phyloP scores from a whole-genome alignment of 1,284 basidiomycete genomes.

The Anthracocystis setariae region DNA sequence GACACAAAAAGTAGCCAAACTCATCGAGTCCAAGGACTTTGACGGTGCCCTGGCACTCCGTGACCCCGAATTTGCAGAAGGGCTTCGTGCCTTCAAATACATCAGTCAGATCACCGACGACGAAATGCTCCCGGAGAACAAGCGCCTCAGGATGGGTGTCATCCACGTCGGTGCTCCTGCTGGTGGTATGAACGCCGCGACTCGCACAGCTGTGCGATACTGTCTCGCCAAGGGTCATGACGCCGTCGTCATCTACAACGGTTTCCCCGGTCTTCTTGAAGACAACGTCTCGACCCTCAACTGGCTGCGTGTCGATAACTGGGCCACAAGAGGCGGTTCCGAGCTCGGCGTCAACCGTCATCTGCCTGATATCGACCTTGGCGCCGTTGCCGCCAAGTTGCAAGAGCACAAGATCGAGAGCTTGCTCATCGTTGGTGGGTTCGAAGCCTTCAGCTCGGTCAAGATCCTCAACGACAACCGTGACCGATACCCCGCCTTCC shows the following conservation, averaged over 20 bases:
- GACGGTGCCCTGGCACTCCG: slow-evolving; percentile 85
- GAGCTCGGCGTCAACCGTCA: slow-evolving; percentile 96
- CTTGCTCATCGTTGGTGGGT: slow-evolving; percentile 91
- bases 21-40: slow-evolving; percentile 86
- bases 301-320: slow-evolving; percentile 97
- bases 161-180: slow-evolving; percentile 97
- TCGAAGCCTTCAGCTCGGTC: slow-evolving; percentile 88
- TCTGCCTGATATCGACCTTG: slow-evolving; percentile 85
- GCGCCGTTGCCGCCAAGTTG: slow-evolving; percentile 83
- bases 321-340: slow-evolving; percentile 96
- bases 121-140: slow-evolving; percentile 73
- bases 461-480: slow-evolving; percentile 82
- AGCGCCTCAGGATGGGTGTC: slow-evolving; percentile 81
- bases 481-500: slow-evolving; percentile 85
- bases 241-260: slow-evolving; percentile 90
- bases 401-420: slow-evolving; percentile 85
- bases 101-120: slow-evolving; percentile 71
- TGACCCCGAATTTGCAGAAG: slow-evolving; percentile 90
- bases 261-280: slow-evolving; percentile 91
- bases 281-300: slow-evolving; percentile 85
- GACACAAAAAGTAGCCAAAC: slow-evolving; percentile 85
- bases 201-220: slow-evolving; percentile 90
- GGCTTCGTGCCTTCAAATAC: slow-evolving; percentile 80
- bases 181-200: slow-evolving; percentile 98
- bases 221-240: slow-evolving; percentile 91